Conservation (phyloP, 2,329 filamentous ascomycete genomes). For the Ophiostoma perfectum region DNA sequence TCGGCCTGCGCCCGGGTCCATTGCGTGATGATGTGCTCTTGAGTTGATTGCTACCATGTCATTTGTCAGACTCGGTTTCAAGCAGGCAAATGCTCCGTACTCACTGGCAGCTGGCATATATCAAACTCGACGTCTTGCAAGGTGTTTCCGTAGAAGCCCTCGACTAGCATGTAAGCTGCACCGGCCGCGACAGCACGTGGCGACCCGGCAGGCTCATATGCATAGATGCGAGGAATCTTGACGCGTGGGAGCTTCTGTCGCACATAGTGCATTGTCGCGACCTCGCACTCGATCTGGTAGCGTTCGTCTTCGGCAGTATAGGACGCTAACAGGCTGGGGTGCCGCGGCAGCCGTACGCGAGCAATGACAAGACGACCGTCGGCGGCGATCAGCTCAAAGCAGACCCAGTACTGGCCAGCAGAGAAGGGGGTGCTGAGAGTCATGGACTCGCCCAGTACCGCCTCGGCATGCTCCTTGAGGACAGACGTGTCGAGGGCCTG, state of each 20-base stretch:
- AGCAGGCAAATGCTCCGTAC: too few species aligned
- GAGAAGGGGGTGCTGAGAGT: slow-evolving; percentile 31
- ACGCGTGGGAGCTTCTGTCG: not conserved
- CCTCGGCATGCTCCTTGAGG: too few species aligned
- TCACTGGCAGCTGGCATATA: not conserved
- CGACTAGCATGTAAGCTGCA: not conserved
- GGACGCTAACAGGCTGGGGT: too few species aligned
- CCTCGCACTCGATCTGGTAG: not conserved
- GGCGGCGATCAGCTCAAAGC: slow-evolving; percentile 7
- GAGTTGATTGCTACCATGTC: not conserved
- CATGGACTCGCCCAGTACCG: too few species aligned
- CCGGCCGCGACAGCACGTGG: not conserved
- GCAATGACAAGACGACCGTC: not conserved
- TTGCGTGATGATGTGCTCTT: too few species aligned
- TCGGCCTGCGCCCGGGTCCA: too few species aligned
- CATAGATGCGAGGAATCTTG: too few species aligned
- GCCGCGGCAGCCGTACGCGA: not conserved
- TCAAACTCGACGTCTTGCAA: slow-evolving; percentile 6
- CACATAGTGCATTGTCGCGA: slow-evolving; percentile 2
- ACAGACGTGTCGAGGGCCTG: too few species aligned
- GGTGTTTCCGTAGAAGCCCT: slow-evolving; percentile 2
- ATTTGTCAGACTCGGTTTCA: too few species aligned
- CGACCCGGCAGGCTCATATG: too few species aligned
- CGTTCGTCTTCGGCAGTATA: not conserved
- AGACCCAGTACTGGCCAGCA: slow-evolving; percentile 28